Conservation (phyloP, 305 asterid genomes). For the Fraxinus albicans region DNA sequence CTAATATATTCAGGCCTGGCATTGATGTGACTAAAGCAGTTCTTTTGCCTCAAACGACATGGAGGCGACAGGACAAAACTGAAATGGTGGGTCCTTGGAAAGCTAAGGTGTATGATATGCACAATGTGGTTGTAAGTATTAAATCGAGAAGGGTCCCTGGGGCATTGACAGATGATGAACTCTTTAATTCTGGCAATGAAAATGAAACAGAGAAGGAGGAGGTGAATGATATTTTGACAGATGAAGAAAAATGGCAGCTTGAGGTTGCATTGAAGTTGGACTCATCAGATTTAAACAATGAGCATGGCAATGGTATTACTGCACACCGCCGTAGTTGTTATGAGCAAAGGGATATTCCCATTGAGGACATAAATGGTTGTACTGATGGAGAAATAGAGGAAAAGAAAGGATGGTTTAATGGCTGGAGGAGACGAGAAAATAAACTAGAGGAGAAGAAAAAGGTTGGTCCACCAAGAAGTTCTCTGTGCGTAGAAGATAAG, state of each 20-base stretch:
- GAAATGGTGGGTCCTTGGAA: slow-evolving; percentile 87
- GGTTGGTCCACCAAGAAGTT: slow-evolving; percentile 63
- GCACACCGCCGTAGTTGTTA: slow-evolving; percentile 81
- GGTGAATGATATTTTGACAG: slow-evolving; percentile 73
- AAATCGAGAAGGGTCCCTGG: slow-evolving; percentile 93
- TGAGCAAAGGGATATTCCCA: slow-evolving; percentile 70
- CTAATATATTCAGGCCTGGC: slow-evolving; percentile 91
- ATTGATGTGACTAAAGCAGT: slow-evolving; percentile 92
- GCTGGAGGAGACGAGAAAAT: slow-evolving; percentile 79
- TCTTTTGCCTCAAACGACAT: slow-evolving; percentile 81
- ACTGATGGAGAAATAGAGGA: slow-evolving; percentile 58
- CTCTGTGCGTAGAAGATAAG: slow-evolving; percentile 62
- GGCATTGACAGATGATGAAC: slow-evolving; percentile 84
- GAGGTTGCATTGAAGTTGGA: slow-evolving; percentile 85
- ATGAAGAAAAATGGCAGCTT: slow-evolving; percentile 85
- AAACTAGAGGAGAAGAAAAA: slow-evolving; percentile 54
- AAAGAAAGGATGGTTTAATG: slow-evolving; percentile 78
- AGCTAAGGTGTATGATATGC: slow-evolving; percentile 95
- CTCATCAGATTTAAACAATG: slow-evolving; percentile 47
- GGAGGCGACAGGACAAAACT: slow-evolving; percentile 72
- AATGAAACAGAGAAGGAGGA: slow-evolving; percentile 76
- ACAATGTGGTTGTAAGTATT: slow-evolving; percentile 85
- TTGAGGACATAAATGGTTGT: slow-evolving; percentile 56
- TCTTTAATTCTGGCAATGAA: slow-evolving; percentile 65
- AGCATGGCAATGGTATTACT: slow-evolving; percentile 53